Conservation (phyloP, 257 asterid genomes). For the Jaltomata sinuosa region DNA sequence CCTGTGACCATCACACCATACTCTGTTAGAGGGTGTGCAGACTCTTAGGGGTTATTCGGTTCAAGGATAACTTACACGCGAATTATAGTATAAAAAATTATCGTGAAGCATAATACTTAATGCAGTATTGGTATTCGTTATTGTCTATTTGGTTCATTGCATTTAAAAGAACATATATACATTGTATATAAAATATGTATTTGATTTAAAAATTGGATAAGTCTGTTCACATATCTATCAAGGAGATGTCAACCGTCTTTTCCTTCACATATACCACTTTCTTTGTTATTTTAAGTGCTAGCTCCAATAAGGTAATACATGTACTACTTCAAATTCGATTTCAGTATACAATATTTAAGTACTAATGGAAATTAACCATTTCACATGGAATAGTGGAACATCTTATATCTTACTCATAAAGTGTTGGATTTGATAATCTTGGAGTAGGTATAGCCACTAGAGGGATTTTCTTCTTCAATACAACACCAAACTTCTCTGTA, state of each 20-base stretch:
- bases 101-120: no score
- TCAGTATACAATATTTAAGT: neutral
- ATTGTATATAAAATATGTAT: no score
- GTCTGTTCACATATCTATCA: neutral
- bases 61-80: no score
- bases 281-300: neutral
- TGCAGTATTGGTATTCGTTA: no score
- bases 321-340: neutral
- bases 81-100: no score
- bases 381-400: neutral
- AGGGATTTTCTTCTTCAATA: constrained; percentile 40
- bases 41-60: no score
- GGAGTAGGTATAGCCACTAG: constrained; percentile 51
- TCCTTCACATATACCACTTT: neutral
- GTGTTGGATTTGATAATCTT: constrained; percentile 23
- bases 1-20: no score
- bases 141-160: no score
- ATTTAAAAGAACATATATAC: no score
- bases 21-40: no score
- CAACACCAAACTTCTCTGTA: constrained; percentile 52
- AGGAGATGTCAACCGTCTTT: neutral
- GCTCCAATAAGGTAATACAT: neutral
- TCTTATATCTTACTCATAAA: constrained; percentile 14
- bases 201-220: neutral
- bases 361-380: neutral